Conservation (phyloP, 2,329 filamentous ascomycete species). For the Pyrenophora tritici-repentis region DNA sequence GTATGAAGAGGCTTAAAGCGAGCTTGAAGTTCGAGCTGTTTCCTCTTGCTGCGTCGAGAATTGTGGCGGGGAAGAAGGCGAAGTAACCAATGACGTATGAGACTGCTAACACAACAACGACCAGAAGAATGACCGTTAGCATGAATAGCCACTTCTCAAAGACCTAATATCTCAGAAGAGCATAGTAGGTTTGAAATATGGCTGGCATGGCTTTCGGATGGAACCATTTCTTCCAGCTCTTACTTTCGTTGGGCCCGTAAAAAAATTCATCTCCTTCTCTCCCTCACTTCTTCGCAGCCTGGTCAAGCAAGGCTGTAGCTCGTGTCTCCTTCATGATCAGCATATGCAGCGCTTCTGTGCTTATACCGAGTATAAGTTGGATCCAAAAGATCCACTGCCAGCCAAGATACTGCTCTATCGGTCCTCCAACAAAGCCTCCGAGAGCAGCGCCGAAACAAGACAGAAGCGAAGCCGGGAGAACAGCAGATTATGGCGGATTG, state of each 20-base stretch:
- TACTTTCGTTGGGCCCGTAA: not conserved
- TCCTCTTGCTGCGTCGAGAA: constrained; percentile 51
- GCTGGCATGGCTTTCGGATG: constrained; percentile 34
- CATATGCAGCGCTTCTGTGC: constrained; percentile 69
- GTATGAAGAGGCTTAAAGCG: constrained; percentile 67
- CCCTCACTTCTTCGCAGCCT: constrained; percentile 19
- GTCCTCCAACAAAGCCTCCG: constrained; percentile 61
- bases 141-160: constrained; percentile 69
- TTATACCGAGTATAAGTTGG: constrained; percentile 57
- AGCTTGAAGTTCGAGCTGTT: constrained; percentile 62
- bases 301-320: constrained; percentile 74
- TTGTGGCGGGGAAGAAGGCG: constrained; percentile 60
- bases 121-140: constrained; percentile 60
- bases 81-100: constrained; percentile 63
- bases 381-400: constrained; percentile 82
- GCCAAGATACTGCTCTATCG: constrained; percentile 67
- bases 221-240: not conserved
- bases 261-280: not conserved
- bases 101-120: constrained; percentile 56
- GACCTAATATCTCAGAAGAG: constrained; percentile 73
- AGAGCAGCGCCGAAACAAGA: constrained; percentile 69
- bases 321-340: constrained; percentile 76
- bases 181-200: constrained; percentile 72
- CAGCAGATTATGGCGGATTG: constrained; percentile 61
- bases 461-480: constrained; percentile 61